Conservation (phyloP, 768 basidiomycete species). For the Leccinum imitatum region DNA sequence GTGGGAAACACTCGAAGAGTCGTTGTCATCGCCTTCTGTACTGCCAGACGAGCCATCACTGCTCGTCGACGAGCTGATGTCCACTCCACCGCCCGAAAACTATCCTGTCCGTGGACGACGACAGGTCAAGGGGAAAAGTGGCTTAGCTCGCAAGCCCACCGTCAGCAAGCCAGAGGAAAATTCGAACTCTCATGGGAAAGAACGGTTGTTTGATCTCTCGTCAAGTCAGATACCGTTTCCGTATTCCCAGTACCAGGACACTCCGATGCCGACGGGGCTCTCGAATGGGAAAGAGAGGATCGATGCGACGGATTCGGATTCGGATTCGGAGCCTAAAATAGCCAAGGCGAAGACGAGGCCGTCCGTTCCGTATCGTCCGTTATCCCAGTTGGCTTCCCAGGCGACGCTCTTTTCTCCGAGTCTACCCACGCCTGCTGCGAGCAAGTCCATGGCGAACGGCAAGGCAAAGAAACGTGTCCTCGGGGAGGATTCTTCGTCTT, state of each 20-base stretch:
- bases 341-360: conserved; percentile 22
- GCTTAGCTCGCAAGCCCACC: background rate
- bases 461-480: conserved; percentile 23
- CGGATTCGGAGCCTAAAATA: conserved; percentile 6
- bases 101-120: background rate
- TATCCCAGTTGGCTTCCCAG: conserved; percentile 52
- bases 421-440: conserved; percentile 30
- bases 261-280: conserved; percentile 4
- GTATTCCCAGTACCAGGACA: conserved; percentile 45
- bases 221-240: conserved; percentile 56
- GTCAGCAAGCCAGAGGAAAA: background rate
- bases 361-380: conserved; percentile 37
- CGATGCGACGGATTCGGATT: conserved; percentile 26
- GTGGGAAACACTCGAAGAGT: conserved; percentile 34
- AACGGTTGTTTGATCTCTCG: conserved; percentile 49
- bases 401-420: conserved; percentile 37
- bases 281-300: conserved; percentile 39
- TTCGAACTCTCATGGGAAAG: conserved; percentile 5
- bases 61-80: conserved; percentile 33
- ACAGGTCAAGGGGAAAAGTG: conserved; percentile 15
- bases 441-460: conserved; percentile 27
- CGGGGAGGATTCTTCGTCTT: conserved; percentile 30
- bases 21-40: conserved; percentile 27
- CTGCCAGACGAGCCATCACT: conserved; percentile 29
- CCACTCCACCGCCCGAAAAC: conserved; percentile 24